Conservation (phyloP, 2,329 filamentous ascomycete species). For the Botryotinia narcissicola region DNA sequence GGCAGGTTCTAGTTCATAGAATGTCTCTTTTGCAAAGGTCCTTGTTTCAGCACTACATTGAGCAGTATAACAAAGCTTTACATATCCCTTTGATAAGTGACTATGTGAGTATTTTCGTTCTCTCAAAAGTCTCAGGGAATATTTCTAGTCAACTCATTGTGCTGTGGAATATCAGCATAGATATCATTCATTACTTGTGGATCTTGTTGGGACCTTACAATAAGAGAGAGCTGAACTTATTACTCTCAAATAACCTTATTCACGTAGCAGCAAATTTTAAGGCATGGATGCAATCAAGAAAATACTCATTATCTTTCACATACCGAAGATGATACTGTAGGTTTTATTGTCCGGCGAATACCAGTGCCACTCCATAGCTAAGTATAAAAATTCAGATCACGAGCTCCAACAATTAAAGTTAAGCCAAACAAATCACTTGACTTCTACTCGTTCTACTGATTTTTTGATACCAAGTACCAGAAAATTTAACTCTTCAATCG, state of each 20-base stretch:
- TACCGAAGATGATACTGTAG: neutral
- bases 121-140: neutral
- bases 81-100: neutral
- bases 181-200: neutral
- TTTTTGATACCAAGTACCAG: neutral
- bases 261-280: neutral
- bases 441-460: neutral
- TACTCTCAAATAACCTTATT: neutral
- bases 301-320: neutral
- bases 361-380: neutral
- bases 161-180: neutral
- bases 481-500: rapidly evolving
- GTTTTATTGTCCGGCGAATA: neutral
- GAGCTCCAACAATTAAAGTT: no score
- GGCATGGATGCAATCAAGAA: neutral
- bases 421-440: neutral
- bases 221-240: neutral
- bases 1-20: neutral
- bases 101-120: neutral
- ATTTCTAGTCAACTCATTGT: neutral
- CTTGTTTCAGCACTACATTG: neutral
- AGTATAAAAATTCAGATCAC: no score
- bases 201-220: neutral
- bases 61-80: neutral
- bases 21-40: neutral